A percentile compares a stretch with the other conserved stretches of the same genome.
phyloP scores from a whole-genome alignment of 2,329 filamentous ascomycete species.

The Diaporthe nobilis region DNA sequence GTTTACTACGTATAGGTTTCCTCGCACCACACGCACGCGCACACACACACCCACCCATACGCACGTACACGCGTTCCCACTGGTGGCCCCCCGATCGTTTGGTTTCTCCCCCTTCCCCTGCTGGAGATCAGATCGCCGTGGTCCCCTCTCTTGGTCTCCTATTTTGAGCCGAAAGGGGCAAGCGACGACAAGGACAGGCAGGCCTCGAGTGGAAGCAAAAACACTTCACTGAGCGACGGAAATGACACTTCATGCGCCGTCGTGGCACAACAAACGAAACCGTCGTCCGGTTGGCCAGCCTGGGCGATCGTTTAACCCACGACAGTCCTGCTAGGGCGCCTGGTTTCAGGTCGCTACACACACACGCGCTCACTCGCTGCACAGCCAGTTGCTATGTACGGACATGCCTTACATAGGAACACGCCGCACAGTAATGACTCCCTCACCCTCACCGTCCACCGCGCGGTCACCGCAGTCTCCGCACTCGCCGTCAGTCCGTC shows the following conservation, averaged over 20 bases:
- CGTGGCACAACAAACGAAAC: constrained; percentile 24
- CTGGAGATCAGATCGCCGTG: constrained; percentile 22
- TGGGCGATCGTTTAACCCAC: constrained; percentile 33
- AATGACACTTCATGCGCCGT: constrained; percentile 28
- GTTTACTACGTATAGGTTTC: background rate
- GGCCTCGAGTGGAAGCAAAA: background rate
- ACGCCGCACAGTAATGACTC: background rate
- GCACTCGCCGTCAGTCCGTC: constrained; percentile 23
- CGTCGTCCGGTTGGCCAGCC: constrained; percentile 12
- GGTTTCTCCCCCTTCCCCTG: constrained; percentile 23
- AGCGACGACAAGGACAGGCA: constrained; percentile 20
- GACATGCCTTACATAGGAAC: constrained; percentile 4
- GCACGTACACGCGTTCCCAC: constrained; percentile 2
- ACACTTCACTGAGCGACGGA: constrained; percentile 11
- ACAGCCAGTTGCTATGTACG: constrained; percentile 29
- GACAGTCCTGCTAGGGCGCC: constrained; percentile 28
- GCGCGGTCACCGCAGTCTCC: constrained; percentile 22
- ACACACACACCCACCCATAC: background rate
- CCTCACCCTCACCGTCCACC: constrained; percentile 8
- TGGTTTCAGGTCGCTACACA: constrained; percentile 22
- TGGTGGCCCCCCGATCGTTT: constrained; percentile 19
- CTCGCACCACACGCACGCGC: background rate
- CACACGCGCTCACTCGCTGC: constrained; percentile 3
- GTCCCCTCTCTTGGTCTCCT: constrained; percentile 5
- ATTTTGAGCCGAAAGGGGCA: constrained; percentile 24